phyloP scores from a whole-genome alignment of 1,284 basidiomycete species.

The Ustilago crameri region DNA sequence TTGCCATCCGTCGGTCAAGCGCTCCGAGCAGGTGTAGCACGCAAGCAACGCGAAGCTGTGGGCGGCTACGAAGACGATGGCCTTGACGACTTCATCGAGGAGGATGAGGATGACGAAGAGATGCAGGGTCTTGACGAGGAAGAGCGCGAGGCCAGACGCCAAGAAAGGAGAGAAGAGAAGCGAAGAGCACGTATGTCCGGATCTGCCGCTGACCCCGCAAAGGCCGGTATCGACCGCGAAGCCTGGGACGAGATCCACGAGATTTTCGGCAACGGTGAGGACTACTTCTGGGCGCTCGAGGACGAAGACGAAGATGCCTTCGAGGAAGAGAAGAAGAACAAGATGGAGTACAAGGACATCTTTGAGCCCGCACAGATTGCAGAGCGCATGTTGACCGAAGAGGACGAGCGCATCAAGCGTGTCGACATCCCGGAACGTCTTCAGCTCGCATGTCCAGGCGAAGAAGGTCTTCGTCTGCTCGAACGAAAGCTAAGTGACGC shows the following conservation, averaged over 20 bases:
- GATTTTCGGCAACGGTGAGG: conserved; percentile 95
- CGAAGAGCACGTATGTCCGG: conserved; percentile 71
- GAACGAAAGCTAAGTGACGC: conserved; percentile 75
- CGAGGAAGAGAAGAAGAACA: conserved; percentile 70
- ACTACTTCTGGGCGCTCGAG: conserved; percentile 96
- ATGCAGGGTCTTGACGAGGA: conserved; percentile 67
- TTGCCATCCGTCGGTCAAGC: conserved; percentile 59
- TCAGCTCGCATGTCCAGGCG: conserved; percentile 79
- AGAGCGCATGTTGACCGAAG: conserved; percentile 88
- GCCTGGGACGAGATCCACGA: conserved; percentile 97
- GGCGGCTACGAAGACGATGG: conserved; percentile 68
- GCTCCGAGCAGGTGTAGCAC: conserved; percentile 43
- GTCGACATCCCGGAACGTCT: conserved; percentile 95
- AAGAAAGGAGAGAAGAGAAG: conserved; percentile 73
- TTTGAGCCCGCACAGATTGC: conserved; percentile 98
- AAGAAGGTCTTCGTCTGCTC: conserved; percentile 74
- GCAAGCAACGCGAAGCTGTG: conserved; percentile 39
- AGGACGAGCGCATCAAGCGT: conserved; percentile 87
- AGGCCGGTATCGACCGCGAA: conserved; percentile 71
- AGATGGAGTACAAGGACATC: conserved; percentile 84
- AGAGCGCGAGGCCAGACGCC: conserved; percentile 78
- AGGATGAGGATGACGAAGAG: conserved; percentile 72
- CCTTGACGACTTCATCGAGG: conserved; percentile 81
- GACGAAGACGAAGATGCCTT: conserved; percentile 54
- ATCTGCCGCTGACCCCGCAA: conserved; percentile 72